Evolutionary conservation across 2,329 filamentous ascomycete genomes (phyloP), one percentile per base, ranked within the genome.

Genomic region (Penicillium olsonii): DNA sequence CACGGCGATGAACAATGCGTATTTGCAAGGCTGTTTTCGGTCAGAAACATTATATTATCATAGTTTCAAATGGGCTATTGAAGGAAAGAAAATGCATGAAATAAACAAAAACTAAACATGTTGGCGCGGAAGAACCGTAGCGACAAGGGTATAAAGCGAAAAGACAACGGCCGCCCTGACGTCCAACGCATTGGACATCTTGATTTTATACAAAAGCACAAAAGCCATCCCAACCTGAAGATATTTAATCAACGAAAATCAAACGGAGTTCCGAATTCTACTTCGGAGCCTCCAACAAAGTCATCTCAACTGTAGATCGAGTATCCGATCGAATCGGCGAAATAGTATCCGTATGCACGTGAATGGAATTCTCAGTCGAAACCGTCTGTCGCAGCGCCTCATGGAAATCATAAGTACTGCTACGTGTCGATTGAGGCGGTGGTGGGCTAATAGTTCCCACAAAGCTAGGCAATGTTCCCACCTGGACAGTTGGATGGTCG

Each of bases 321-420:
- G 52, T 47, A 19, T 54, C 47, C 2, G 31, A 35, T n/a, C 43
- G 48, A n/a, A 49, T 29, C 8, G 31, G 50, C 5, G 40, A 11
- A 4, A 38, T 29, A 24, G 2, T 7, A 35, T 11, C n/a, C 12
- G 11, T 19, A 10, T 42, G 33, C 4, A 34, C 37, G 2, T 40
- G 24, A 19, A 40, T 20, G 2, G 47, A 42, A 18, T 45, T 44
- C 11, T 55, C 55, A 18, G 37, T 50, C 2, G 46, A 53, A 0
- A 42, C 31, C 1, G 57, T 54, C 20, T 60, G 43, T 3, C 52
- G 51, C 14, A 60, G 17, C 2, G 52, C 55, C 22, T 57, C 45
- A 22, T 59, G 57, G 9, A 60, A 60, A 11, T 57, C 52, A n/a
- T 37, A 42, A 0, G 57, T 55, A 12, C 46, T 52, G 5, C 38